Evolutionary conservation across 108 stramenopile genomes (phyloP), one percentile per base, ranked within the genome.

Genomic region (Skeletonema menzelii): DNA sequence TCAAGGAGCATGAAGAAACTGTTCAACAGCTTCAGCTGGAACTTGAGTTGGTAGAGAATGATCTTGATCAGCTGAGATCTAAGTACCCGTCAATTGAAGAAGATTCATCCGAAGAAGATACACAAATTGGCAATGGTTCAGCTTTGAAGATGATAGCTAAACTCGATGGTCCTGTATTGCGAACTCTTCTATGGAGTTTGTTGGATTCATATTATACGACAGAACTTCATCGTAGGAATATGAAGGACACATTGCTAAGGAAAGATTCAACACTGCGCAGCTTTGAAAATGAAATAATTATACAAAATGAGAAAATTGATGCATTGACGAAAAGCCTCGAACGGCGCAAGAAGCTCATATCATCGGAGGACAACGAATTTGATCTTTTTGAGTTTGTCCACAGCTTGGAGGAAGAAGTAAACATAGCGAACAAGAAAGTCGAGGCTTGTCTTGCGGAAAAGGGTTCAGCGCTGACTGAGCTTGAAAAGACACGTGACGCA

Each of bases 1-100:
- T 56, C 69, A 49, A 72, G 84, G 73, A 84, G 31, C 40, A 44
- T 24, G 81, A 82, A 70, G 82, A 82, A 22, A 65, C 69, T 30
- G 63, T 95, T 14, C 84, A 86, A 34, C 87, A 91, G 14, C 61
- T 88, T 28, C 91, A 95, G 64, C 59, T 95, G 59, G 90, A 88
- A 64, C 56, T 92, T n/a, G 94, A 95, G 68, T 55, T 95, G 8
- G 70, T 95, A 8, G 88, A 87, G 6, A 69, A 61, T 27, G 91
- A 92, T 60, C 42, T 95, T 44, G 84, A 93, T 46, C 70, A 87
- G 14, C 49, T 95, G 58, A 35, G 76, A 38, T 17, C 35, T 4
- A 73, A 82, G 56, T 62, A 79, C 63, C 80, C 87, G 2, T 63
- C 17, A 0, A 60, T 61, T 44, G 78, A 87, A 22, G 72, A 67